Evolutionary conservation across 345 rosid species (phyloP).

Genomic region (Ricinus communis): DNA sequence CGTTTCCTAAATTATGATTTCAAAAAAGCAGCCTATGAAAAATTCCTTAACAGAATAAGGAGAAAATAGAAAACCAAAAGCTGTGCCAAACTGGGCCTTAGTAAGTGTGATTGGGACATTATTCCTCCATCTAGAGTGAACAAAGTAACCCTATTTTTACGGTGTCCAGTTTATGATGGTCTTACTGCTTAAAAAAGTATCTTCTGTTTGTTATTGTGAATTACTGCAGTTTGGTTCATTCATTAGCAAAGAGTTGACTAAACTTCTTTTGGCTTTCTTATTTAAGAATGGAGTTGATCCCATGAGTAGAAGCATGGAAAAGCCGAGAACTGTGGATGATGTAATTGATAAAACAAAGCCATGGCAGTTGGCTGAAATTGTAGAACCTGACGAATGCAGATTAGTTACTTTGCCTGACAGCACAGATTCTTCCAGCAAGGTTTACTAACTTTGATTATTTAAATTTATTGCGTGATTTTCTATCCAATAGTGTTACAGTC

Average conservation of each 20-base stretch:
- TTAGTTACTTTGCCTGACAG: slow-evolving; percentile 71
- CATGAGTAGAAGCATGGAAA: slow-evolving; percentile 71
- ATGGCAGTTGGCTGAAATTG: slow-evolving; percentile 78
- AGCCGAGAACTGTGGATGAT: slow-evolving; percentile 72
- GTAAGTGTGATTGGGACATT: background rate
- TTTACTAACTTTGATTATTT: slow-evolving; percentile 23
- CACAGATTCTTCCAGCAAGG: slow-evolving; percentile 83
- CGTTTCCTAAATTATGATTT: too few species aligned
- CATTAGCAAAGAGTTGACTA: slow-evolving; percentile 3
- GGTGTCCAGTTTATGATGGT: slow-evolving; percentile 9
- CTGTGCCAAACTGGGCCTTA: background rate
- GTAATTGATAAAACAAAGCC: slow-evolving; percentile 65
- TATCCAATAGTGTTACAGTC: slow-evolving; percentile 3
- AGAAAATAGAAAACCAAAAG: background rate
- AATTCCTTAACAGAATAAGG: too few species aligned
- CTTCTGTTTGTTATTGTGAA: background rate
- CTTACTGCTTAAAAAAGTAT: background rate
- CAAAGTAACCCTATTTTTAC: background rate
- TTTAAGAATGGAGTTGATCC: slow-evolving; percentile 85
- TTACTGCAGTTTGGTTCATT: background rate
- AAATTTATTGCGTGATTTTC: background rate
- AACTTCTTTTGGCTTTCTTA: slow-evolving; percentile 9
- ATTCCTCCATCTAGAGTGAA: background rate
- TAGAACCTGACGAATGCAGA: slow-evolving; percentile 64
- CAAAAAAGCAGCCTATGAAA: too few species aligned